These are phyloP conservation scores for Nakazawaea anatomiae DNA, from an alignment of 805 yeast genomes.

Conservation along the genomic window DNA sequence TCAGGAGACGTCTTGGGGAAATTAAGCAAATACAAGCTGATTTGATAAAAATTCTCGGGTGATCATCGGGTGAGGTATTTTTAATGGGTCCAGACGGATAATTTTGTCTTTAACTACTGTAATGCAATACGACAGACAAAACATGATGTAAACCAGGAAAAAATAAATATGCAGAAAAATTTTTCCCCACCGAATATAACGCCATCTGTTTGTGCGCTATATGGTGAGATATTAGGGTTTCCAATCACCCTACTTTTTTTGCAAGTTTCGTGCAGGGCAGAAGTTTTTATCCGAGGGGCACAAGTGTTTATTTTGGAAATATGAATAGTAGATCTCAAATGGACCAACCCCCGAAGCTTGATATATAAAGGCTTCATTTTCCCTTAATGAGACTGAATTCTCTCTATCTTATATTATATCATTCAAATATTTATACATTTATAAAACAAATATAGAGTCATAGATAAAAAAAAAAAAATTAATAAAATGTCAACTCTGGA, in stretches of 20 bases:
- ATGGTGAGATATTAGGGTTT: not conserved
- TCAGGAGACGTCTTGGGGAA: not conserved
- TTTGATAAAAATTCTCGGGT: too few species aligned
- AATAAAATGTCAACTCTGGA: constrained; percentile 4
- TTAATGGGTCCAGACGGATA: not conserved
- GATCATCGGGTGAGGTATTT: not conserved
- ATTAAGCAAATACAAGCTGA: not conserved
- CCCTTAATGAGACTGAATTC: too few species aligned
- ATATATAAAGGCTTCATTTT: not conserved
- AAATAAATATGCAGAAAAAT: not conserved
- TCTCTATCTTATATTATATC: not conserved
- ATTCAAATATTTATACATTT: not conserved
- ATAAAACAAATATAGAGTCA: not conserved
- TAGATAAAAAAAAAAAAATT: not conserved
- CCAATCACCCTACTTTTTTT: not conserved
- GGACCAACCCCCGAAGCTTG: not conserved
- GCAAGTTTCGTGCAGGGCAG: not conserved
- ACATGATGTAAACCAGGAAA: not conserved
- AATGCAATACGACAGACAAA: not conserved
- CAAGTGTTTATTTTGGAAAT: too few species aligned
- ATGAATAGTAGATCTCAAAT: too few species aligned
- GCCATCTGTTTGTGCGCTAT: not conserved
- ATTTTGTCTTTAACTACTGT: not conserved
- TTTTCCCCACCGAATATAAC: not conserved
- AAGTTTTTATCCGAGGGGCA: not conserved